These are phyloP conservation scores for Candida piceae DNA, from an alignment of 805 yeast species.

Conservation along the genomic window DNA sequence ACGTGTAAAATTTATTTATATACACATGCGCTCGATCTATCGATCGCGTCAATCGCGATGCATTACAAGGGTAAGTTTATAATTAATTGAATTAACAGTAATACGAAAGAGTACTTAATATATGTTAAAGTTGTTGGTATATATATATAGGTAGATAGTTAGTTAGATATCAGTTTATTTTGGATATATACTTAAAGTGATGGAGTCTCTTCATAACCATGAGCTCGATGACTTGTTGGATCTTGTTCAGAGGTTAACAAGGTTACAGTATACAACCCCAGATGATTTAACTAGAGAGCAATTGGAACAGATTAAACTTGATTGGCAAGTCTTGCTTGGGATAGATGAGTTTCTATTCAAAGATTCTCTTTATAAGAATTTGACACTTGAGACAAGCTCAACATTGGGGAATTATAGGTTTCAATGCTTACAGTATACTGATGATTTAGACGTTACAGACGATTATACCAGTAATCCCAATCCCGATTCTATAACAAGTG, in stretches of 20 bases:
- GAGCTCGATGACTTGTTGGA: constrained; percentile 14
- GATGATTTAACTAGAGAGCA: constrained; percentile 1
- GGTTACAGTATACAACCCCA: constrained; percentile 8
- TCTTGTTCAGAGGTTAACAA: constrained; percentile 10
- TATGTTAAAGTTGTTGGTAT: no score
- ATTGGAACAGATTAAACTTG: constrained; percentile 13
- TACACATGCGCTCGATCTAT: no score
- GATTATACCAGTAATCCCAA: neutral
- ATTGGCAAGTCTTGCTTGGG: constrained; percentile 25
- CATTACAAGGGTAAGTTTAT: no score
- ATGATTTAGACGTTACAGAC: neutral
- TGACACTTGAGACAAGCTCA: constrained; percentile 13
- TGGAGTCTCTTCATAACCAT: constrained; percentile 1
- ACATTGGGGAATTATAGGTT: constrained; percentile 8
- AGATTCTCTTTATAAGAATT: constrained; percentile 10
- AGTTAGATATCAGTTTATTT: no score
- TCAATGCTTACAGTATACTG: constrained; percentile 11
- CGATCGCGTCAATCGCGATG: no score
- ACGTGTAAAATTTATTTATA: no score
- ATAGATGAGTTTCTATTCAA: constrained; percentile 18
- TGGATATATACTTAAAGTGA: no score
- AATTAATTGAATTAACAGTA: no score
- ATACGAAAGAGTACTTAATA: no score
- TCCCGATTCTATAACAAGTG: neutral
- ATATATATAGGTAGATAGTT: no score